Conservation (phyloP, 495 filamentous ascomycete species). For the Aspergillus cavernicola region DNA sequence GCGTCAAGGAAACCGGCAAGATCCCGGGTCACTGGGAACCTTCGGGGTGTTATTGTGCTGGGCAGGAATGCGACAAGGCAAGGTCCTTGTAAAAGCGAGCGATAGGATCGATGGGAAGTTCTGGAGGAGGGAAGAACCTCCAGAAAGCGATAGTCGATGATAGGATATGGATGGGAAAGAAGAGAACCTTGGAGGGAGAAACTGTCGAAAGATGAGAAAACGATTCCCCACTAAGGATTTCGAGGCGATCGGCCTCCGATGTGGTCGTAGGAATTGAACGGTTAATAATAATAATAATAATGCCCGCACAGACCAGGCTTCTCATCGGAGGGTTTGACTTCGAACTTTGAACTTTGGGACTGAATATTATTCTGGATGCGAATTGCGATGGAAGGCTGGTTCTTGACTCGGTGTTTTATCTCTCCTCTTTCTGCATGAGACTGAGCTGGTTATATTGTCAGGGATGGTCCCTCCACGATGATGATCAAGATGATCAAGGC, state of each 20-base stretch:
- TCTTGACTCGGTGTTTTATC: neutral
- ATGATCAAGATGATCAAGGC: slow-evolving; percentile 8
- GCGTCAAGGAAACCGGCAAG: slow-evolving; percentile 19
- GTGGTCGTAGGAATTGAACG: slow-evolving; percentile 8
- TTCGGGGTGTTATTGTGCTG: neutral
- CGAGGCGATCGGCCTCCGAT: slow-evolving; percentile 25
- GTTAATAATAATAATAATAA: slow-evolving; percentile 7
- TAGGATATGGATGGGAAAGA: slow-evolving; percentile 1
- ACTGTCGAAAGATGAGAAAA: too few relatives aligned
- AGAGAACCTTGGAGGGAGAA: too few relatives aligned
- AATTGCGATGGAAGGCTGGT: too few relatives aligned
- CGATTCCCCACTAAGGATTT: slow-evolving; percentile 27
- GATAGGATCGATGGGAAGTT: neutral
- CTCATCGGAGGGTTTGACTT: too few relatives aligned
- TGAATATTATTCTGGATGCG: too few relatives aligned
- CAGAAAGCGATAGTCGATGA: neutral
- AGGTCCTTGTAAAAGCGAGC: neutral
- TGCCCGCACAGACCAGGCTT: slow-evolving; percentile 22
- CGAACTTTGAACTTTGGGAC: neutral
- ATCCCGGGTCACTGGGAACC: slow-evolving; percentile 11
- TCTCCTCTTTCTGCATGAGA: neutral
- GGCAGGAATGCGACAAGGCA: slow-evolving; percentile 9
- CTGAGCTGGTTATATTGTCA: neutral
- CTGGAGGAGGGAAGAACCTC: slow-evolving; percentile 7
- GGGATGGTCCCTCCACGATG: neutral